Percentiles rank a stretch among this genome's conserved stretches.
These are phyloP conservation scores for Galeopsis tetrahit DNA, from an alignment of 257 asterid genomes.

Conservation along the genomic window DNA sequence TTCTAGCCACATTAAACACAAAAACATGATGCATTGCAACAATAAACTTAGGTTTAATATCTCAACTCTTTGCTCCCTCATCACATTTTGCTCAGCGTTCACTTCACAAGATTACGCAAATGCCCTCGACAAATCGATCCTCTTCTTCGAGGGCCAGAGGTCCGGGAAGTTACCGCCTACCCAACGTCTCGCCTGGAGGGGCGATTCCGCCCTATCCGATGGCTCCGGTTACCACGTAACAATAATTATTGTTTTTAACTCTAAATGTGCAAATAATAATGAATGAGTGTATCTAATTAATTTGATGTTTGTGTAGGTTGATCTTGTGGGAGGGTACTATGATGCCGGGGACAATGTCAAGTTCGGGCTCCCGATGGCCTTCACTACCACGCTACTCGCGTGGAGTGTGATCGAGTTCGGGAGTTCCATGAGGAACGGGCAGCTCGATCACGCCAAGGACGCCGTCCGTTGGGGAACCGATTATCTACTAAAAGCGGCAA, in stretches of 20 bases:
- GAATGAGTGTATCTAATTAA: not conserved
- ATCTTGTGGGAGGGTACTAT: slow-evolving; percentile 83
- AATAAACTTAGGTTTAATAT: slow-evolving; percentile 19
- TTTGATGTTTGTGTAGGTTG: slow-evolving; percentile 47
- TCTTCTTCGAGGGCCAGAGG: slow-evolving; percentile 86
- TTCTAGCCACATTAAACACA: not conserved
- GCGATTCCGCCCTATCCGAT: slow-evolving; percentile 66
- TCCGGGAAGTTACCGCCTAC: slow-evolving; percentile 67
- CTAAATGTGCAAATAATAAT: not conserved
- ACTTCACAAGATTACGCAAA: slow-evolving; percentile 57
- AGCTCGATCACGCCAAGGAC: slow-evolving; percentile 52
- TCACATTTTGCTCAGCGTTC: slow-evolving; percentile 52
- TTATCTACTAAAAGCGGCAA: slow-evolving; percentile 87
- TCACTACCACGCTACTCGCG: slow-evolving; percentile 73
- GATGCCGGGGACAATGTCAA: slow-evolving; percentile 91
- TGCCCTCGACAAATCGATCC: slow-evolving; percentile 73
- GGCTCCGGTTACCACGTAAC: slow-evolving; percentile 71
- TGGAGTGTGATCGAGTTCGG: slow-evolving; percentile 91
- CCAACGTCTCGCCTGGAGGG: slow-evolving; percentile 73
- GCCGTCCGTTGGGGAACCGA: slow-evolving; percentile 84
- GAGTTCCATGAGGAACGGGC: slow-evolving; percentile 47
- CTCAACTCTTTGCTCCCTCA: slow-evolving; percentile 29
- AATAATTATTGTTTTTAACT: too few species aligned
- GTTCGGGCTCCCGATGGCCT: slow-evolving; percentile 90
- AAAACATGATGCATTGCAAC: slow-evolving; percentile 29